Evolutionary conservation across 148 eudicot genomes (phyloP), one percentile per base, ranked within the genome.

Genomic region (Pouteria glomerata): DNA sequence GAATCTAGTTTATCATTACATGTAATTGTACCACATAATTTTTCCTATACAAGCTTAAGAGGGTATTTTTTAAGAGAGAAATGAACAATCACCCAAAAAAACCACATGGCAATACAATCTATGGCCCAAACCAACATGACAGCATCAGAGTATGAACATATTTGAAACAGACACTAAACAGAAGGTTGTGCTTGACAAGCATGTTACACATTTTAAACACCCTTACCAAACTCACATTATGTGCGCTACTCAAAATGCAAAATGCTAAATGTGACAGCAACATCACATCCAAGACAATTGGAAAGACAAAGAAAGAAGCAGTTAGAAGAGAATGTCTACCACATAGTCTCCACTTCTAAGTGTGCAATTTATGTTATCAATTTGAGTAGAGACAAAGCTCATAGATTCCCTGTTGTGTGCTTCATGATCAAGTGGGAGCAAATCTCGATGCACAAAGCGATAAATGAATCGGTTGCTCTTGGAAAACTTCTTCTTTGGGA

Each of bases 301-400:
- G 14, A 47, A 27, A 23, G 11, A 31, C 7, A 5, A n/a, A 35
- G 8, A 19, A 44, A 37, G 21, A 16, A 26, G n/a, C 23, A 55
- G 31, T 27, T 68, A 62, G n/a, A n/a, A 71, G 63, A 64, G 55
- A 63, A 60, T 16, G 44, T 33, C 44, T 90, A 96, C 99, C 99
- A 92, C 97, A 79, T 88, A 87, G 80, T 96, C 99, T 50, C 99
- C 97, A 73, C 65, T 84, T 60, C 81, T 89, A 19, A 96, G 88
- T 57, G 74, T 72, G 78, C 86, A 80, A 68, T 83, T 81, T 47
- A 83, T 71, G 69, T 84, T 83, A 69, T 70, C 82, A n/a, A 64
- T 67, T 23, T 67, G 68, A 73, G 89, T 78, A 72, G 79, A 66
- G 3, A 78, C 53, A 70, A 73, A 65, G 75, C 57, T 77, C 35